Conservation (phyloP, 2,329 filamentous ascomycete genomes). For the Alternaria tenuissima region DNA sequence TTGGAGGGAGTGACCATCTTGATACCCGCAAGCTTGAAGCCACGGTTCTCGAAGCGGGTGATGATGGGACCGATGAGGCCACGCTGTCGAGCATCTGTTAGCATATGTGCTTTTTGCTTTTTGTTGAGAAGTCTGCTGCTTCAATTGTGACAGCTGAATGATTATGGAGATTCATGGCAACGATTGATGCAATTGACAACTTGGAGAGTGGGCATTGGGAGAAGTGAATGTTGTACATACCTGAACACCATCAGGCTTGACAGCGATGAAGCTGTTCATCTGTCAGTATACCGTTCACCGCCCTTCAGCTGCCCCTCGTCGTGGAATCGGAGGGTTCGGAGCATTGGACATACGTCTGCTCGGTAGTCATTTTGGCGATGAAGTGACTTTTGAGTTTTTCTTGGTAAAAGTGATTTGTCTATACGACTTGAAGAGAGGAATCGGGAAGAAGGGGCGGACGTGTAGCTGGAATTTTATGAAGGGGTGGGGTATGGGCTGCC, state of each 20-base stretch:
- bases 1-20: conserved; percentile 90
- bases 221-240: conserved; percentile 60
- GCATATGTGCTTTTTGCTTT: conserved; percentile 12
- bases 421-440: conserved; percentile 53
- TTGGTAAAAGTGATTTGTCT: conserved; percentile 54
- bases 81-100: conserved; percentile 66
- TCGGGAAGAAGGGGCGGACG: conserved; percentile 19
- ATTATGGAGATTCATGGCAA: not conserved
- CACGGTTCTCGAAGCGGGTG: conserved; percentile 96
- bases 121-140: conserved; percentile 5
- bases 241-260: conserved; percentile 99
- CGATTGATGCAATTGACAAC: not conserved
- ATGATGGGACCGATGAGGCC: conserved; percentile 98
- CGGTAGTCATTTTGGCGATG: conserved; percentile 65
- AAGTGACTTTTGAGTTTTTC: conserved; percentile 45
- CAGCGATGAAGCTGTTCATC: conserved; percentile 89
- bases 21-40: conserved; percentile 98
- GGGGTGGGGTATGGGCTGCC: conserved; percentile 35
- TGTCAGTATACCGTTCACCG: conserved; percentile 41
- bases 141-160: not conserved
- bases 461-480: conserved; percentile 39
- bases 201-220: not conserved
- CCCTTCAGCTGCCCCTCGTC: conserved; percentile 3
- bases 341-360: conserved; percentile 80
- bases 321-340: not conserved